Evolutionary conservation across 371 early-diverging fungal genomes (phyloP).

Genomic region (Mortierella sp.): DNA sequence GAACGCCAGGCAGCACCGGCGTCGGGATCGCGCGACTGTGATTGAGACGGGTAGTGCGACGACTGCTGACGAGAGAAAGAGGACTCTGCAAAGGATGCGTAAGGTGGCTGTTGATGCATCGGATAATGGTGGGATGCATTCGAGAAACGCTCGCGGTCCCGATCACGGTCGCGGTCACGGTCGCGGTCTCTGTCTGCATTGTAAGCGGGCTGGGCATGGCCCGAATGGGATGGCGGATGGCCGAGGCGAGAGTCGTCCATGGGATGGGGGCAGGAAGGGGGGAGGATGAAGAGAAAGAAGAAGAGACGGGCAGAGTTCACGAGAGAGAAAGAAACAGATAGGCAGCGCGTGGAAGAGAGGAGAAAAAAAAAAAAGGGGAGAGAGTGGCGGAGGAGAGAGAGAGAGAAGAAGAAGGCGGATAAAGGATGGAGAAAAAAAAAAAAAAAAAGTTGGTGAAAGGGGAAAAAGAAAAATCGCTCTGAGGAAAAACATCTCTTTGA

Average conservation of each 20-base stretch:
- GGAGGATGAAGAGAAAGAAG: neutral
- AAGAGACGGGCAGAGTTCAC: neutral
- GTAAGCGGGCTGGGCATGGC: too few relatives aligned
- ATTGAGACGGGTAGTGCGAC: slow-evolving; percentile 21
- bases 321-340: neutral
- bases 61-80: neutral
- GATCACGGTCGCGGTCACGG: neutral
- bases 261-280: neutral
- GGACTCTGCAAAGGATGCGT: neutral
- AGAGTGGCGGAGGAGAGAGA: slow-evolving; percentile 1
- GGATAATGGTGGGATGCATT: neutral
- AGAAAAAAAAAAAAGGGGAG: neutral
- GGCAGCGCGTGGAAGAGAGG: neutral
- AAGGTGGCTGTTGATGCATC: slow-evolving; percentile 21
- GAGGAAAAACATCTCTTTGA: too few relatives aligned
- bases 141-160: neutral
- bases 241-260: too few relatives aligned
- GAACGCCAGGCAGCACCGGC: slow-evolving; percentile 33
- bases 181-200: neutral
- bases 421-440: too few relatives aligned
- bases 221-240: too few relatives aligned
- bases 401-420: too few relatives aligned
- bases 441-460: too few relatives aligned
- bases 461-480: neutral
- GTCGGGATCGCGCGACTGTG: slow-evolving; percentile 26